Evolutionary conservation across 352 stramenopile genomes (phyloP).

Genomic region (Globisporangium canariense): DNA sequence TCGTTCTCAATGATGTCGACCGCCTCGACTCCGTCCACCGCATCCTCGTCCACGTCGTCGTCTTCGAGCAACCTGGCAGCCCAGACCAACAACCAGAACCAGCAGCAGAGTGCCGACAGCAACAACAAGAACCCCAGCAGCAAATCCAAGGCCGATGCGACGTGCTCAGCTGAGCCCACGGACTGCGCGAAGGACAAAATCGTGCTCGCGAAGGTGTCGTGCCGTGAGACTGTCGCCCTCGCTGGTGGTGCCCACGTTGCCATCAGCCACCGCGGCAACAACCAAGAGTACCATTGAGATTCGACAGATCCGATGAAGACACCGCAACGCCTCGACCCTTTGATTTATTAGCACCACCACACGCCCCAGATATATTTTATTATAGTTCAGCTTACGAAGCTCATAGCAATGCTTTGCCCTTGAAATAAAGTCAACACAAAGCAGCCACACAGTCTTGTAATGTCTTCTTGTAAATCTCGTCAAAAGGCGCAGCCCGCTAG

Average conservation of each 20-base stretch:
- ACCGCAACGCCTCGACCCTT: neutral
- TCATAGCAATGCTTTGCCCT: neutral
- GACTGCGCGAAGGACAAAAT: slow-evolving; percentile 70
- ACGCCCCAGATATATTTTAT: slow-evolving; percentile 13
- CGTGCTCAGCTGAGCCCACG: slow-evolving; percentile 22
- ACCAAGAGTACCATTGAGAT: slow-evolving; percentile 22
- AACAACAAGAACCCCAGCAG: slow-evolving; percentile 1
- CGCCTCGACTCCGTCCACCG: slow-evolving; percentile 34
- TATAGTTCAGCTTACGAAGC: slow-evolving; percentile 2
- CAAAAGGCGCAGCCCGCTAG: no score
- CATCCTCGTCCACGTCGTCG: slow-evolving; percentile 30
- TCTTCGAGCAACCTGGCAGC: slow-evolving; percentile 24
- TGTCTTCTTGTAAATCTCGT: neutral
- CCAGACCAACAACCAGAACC: slow-evolving; percentile 1
- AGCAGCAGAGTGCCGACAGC: slow-evolving; percentile 19
- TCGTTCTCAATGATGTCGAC: slow-evolving; percentile 50
- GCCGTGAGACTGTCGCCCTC: slow-evolving; percentile 13
- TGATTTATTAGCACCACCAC: slow-evolving; percentile 10
- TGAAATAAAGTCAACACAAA: neutral
- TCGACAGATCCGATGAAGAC: neutral
- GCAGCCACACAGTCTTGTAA: neutral
- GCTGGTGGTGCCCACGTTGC: slow-evolving; percentile 10
- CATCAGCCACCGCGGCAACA: slow-evolving; percentile 16
- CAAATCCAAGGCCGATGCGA: slow-evolving; percentile 34
- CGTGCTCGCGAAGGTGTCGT: slow-evolving; percentile 40